phyloP scores from a whole-genome alignment of 768 basidiomycete species.

The Pisolithus microcarpus region DNA sequence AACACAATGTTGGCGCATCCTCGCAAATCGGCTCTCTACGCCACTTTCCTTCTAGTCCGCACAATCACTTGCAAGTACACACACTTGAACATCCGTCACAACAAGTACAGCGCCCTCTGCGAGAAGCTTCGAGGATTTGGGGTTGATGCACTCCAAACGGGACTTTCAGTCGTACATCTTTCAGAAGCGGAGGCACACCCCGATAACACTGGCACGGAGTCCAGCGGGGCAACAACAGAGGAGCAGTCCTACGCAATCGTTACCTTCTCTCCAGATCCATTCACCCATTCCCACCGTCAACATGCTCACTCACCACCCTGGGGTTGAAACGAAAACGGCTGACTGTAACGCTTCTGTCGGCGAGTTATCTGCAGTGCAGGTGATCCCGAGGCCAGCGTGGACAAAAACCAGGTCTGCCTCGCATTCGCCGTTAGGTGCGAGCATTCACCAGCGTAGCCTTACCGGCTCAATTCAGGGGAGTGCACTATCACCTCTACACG shows the following conservation, averaged over 20 bases:
- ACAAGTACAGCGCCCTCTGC: not conserved
- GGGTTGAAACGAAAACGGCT: not conserved
- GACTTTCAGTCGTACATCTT: constrained; percentile 15
- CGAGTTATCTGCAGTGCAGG: constrained; percentile 9
- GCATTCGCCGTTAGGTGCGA: constrained; percentile 23
- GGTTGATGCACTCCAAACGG: constrained; percentile 16
- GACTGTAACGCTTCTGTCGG: not conserved
- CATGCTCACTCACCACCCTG: not conserved
- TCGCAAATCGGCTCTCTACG: constrained; percentile 24
- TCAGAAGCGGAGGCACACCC: constrained; percentile 6
- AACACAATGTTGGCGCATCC: constrained; percentile 20
- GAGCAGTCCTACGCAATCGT: constrained; percentile 2
- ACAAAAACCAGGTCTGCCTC: constrained; percentile 26
- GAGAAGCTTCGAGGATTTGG: not conserved
- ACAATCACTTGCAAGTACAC: constrained; percentile 16
- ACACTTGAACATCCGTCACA: not conserved
- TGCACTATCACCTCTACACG: constrained; percentile 6
- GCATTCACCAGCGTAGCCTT: constrained; percentile 8
- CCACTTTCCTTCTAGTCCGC: constrained; percentile 25
- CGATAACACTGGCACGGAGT: constrained; percentile 2
- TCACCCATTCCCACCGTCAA: not conserved
- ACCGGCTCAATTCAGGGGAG: constrained; percentile 9
- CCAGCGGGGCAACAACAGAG: constrained; percentile 2
- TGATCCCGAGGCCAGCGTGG: constrained; percentile 16
- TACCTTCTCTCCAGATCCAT: not conserved